These are phyloP conservation scores for Auricularia heimuer DNA, from an alignment of 768 basidiomycete species.

Conservation along the genomic window DNA sequence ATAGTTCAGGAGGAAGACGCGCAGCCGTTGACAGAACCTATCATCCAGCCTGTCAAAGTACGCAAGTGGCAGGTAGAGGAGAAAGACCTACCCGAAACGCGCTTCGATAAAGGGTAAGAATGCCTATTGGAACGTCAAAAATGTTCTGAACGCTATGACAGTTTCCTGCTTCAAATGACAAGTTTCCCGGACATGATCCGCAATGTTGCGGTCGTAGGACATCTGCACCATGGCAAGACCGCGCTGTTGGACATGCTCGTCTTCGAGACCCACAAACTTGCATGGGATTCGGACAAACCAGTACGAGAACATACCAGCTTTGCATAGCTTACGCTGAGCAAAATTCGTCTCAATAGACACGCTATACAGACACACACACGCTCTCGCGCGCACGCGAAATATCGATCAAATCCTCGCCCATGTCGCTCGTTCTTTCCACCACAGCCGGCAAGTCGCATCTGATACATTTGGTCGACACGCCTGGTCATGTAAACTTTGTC, in stretches of 20 bases:
- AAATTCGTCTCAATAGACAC: constrained; percentile 39
- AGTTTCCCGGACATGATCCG: constrained; percentile 89
- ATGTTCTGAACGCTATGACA: constrained; percentile 20
- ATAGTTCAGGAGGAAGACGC: constrained; percentile 97
- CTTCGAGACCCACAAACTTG: constrained; percentile 90
- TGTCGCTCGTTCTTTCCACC: constrained; percentile 81
- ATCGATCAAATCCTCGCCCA: constrained; percentile 93
- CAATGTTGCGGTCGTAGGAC: constrained; percentile 93
- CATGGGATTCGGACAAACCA: constrained; percentile 85
- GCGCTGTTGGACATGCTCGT: constrained; percentile 95
- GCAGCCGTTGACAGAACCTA: constrained; percentile 89
- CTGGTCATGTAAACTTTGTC: constrained; percentile 97
- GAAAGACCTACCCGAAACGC: constrained; percentile 90
- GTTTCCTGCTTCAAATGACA: constrained; percentile 88
- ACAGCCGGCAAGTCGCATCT: constrained; percentile 89
- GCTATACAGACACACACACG: constrained; percentile 93
- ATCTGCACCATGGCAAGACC: constrained; percentile 97
- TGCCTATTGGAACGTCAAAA: not conserved
- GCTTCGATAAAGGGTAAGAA: constrained; percentile 92
- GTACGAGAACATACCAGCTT: constrained; percentile 32
- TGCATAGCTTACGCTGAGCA: too few relatives aligned
- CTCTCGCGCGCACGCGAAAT: constrained; percentile 82
- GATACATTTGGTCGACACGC: constrained; percentile 90
- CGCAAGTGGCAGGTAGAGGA: constrained; percentile 92
- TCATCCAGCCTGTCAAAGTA: constrained; percentile 90